Percentiles rank a stretch among this genome's conserved stretches.
phyloP scores from a whole-genome alignment of 192 early-diverging fungal genomes.

The Umbelopsis sp. region DNA sequence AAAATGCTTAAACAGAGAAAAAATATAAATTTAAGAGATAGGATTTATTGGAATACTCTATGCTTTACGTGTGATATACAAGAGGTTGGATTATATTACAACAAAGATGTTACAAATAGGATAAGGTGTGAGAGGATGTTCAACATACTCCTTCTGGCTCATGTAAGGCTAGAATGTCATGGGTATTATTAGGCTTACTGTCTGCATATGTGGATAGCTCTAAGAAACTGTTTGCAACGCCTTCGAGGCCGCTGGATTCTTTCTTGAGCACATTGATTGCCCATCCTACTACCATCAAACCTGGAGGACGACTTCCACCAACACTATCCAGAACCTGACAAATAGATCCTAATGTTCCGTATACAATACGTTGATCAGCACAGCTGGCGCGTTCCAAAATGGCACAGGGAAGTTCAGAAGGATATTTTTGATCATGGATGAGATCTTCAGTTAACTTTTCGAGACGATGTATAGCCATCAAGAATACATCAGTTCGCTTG shows the following conservation, averaged over 20 bases:
- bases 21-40: no score
- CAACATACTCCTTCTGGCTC: constrained; percentile 37
- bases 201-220: not conserved
- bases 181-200: not conserved
- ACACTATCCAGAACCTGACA: constrained; percentile 59
- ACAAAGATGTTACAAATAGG: not conserved
- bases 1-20: not conserved
- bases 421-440: constrained; percentile 57
- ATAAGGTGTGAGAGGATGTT: not conserved
- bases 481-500: constrained; percentile 70
- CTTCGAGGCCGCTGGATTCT: constrained; percentile 13
- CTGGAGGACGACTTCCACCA: constrained; percentile 71
- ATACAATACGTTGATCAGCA: constrained; percentile 72
- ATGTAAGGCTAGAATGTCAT: constrained; percentile 26
- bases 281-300: constrained; percentile 78
- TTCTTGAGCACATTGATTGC: constrained; percentile 38
- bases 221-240: constrained; percentile 22
- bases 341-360: constrained; percentile 67
- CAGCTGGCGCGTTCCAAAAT: constrained; percentile 86
- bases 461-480: constrained; percentile 81
- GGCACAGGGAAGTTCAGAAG: constrained; percentile 70
- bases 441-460: constrained; percentile 60
- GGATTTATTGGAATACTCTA: not conserved
- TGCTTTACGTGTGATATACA: not conserved
- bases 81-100: not conserved